These are phyloP conservation scores for Calvatia gigantea DNA, from an alignment of 768 basidiomycete genomes.

Conservation along the genomic window DNA sequence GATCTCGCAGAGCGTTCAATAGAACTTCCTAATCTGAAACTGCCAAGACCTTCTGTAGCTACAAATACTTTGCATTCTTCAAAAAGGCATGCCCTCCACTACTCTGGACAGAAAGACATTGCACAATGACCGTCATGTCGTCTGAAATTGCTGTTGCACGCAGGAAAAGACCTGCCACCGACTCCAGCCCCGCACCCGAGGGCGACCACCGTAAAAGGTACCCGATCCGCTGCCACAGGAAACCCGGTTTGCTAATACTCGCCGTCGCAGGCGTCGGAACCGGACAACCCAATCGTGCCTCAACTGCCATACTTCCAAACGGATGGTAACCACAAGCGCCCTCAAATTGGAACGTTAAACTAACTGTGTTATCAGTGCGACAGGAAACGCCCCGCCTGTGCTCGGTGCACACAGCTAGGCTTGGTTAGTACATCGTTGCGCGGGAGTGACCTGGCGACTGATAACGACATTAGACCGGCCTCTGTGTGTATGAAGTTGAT, in stretches of 20 bases:
- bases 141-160: conserved; percentile 25
- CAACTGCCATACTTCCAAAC: conserved; percentile 71
- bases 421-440: conserved; percentile 27
- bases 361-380: conserved; percentile 35
- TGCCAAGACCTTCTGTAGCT: conserved; percentile 20
- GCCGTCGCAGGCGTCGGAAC: conserved; percentile 48
- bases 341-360: neutral
- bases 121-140: conserved; percentile 24
- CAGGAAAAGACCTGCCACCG: conserved; percentile 22
- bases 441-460: neutral
- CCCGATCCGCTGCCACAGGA: neutral
- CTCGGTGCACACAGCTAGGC: conserved; percentile 49
- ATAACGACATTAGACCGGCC: conserved; percentile 53
- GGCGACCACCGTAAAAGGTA: conserved; percentile 55
- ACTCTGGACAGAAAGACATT: neutral
- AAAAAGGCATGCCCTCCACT: conserved; percentile 2
- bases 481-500: conserved; percentile 84
- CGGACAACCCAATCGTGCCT: conserved; percentile 72
- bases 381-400: conserved; percentile 46
- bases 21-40: conserved; percentile 18
- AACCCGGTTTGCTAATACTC: conserved; percentile 4
- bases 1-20: conserved; percentile 18
- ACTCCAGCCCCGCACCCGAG: conserved; percentile 33
- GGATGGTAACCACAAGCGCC: conserved; percentile 49
- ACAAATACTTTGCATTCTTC: conserved; percentile 22